These are phyloP conservation scores for Bombardia bombarda DNA, from an alignment of 495 filamentous ascomycete species.

Conservation along the genomic window DNA sequence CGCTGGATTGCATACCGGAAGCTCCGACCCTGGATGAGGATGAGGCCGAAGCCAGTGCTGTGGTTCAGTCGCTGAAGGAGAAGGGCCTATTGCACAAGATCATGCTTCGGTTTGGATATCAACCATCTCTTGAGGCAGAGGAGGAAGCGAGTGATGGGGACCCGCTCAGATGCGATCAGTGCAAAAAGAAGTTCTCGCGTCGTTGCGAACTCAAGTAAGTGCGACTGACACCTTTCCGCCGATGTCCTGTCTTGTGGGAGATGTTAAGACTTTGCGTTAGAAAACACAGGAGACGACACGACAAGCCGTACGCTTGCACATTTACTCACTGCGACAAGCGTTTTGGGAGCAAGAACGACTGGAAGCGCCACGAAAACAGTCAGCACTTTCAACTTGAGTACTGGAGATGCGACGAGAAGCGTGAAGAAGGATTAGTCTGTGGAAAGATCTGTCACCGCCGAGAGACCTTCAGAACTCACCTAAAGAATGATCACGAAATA, in stretches of 20 bases:
- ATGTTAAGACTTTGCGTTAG: constrained; percentile 38
- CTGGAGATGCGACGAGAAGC: constrained; percentile 61
- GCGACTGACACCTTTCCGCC: too few relatives aligned
- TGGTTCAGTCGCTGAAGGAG: constrained; percentile 6
- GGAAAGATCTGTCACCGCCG: constrained; percentile 52
- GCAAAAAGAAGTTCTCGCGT: constrained; percentile 47
- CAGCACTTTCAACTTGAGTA: constrained; percentile 71
- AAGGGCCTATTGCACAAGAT: constrained; percentile 16
- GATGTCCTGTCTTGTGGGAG: too few relatives aligned
- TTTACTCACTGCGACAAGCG: constrained; percentile 61
- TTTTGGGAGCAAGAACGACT: constrained; percentile 92
- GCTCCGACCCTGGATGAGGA: constrained; percentile 7
- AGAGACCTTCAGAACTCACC: constrained; percentile 54
- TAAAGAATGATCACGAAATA: constrained; percentile 46
- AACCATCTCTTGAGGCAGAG: constrained; percentile 12
- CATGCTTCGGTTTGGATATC: constrained; percentile 25
- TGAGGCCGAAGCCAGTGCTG: constrained; percentile 10
- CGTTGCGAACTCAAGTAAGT: constrained; percentile 69
- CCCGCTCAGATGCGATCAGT: constrained; percentile 36
- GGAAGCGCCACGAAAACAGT: constrained; percentile 90
- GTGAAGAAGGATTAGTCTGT: constrained; percentile 33
- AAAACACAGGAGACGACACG: constrained; percentile 85
- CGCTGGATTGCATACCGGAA: not conserved
- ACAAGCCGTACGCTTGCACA: constrained; percentile 83
- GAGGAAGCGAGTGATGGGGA: not conserved